phyloP scores from a whole-genome alignment of 495 filamentous ascomycete genomes.

The Trichoderma virens region DNA sequence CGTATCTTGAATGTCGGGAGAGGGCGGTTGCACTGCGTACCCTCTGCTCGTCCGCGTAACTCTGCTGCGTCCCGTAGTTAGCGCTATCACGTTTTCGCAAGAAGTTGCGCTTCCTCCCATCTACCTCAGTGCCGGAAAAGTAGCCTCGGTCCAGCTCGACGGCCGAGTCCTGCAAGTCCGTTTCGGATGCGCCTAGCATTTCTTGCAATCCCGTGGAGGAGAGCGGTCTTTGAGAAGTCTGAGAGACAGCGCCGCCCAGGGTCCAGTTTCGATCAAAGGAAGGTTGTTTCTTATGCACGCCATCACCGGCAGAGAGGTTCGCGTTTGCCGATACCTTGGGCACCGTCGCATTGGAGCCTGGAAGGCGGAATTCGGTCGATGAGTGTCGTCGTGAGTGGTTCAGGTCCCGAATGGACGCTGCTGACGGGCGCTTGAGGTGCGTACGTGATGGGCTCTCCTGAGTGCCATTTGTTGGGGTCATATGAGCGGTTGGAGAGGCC shows the following conservation, averaged over 20 bases:
- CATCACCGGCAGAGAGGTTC: neutral
- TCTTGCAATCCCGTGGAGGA: slow-evolving; percentile 43
- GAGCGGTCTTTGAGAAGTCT: slow-evolving; percentile 27
- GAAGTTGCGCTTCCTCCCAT: slow-evolving; percentile 65
- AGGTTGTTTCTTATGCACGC: slow-evolving; percentile 64
- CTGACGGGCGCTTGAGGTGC: slow-evolving; percentile 55
- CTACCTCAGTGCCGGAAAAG: slow-evolving; percentile 82
- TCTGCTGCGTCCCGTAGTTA: slow-evolving; percentile 56
- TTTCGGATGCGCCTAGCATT: slow-evolving; percentile 21
- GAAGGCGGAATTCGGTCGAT: slow-evolving; percentile 61
- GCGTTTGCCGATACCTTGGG: slow-evolving; percentile 11
- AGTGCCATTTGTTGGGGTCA: slow-evolving; percentile 6
- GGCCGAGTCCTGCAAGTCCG: slow-evolving; percentile 30
- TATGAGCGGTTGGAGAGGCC: slow-evolving; percentile 5
- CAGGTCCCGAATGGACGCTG: slow-evolving; percentile 75
- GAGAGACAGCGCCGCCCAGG: slow-evolving; percentile 45
- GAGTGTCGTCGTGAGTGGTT: slow-evolving; percentile 85
- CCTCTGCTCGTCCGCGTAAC: slow-evolving; percentile 64
- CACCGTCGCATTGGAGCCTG: slow-evolving; percentile 20
- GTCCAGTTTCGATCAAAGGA: slow-evolving; percentile 93
- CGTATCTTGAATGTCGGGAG: slow-evolving; percentile 69
- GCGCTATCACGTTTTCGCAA: slow-evolving; percentile 68
- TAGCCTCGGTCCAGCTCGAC: slow-evolving; percentile 82
- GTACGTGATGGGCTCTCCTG: slow-evolving; percentile 50
- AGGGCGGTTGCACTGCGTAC: slow-evolving; percentile 50